Base-by-base conservation (phyloP, 805 yeast genomes). In the Hanseniaspora meyeri region DNA sequence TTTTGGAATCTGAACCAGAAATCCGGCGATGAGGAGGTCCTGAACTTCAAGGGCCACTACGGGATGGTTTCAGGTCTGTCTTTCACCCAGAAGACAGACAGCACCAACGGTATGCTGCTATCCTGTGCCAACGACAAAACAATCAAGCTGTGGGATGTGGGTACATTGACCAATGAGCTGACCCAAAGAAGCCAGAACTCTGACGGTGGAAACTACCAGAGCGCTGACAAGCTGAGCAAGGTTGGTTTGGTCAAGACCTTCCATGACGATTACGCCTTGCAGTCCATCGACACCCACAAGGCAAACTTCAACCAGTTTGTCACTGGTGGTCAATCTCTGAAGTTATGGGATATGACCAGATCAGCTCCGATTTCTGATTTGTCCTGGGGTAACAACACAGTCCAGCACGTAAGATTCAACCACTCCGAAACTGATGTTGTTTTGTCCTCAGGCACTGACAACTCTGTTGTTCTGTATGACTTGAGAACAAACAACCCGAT, bases 381-480 rank as follows among this genome's bases (percentile, higher is more conserved):
- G 51, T 80, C 95, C 1, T 93, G 99, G 99, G 98, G 97, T 51
- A 95, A 95, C 10, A 98, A 93, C 68, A 89, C 89, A 65, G 76
- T 91, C 55, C 81, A 76, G 55, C 76, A 82, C 7, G 96, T 91
- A 38, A 80, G 81, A 65, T 93, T 91, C 71, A 93, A 93, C 69
- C 82, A 82, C 68, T 87, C 95, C 0, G 97, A 93, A 67, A 86
- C 95, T 4, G 85, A 87, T 45, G 76, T 93, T 3, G 68, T 95
- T 46, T 97, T 97, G 20, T 81, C 93, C 59, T 81, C 95, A 2
- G 93, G 95, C 11, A 80, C 90, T 52, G 98, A 93, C 69, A 85
- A 95, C 65, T 85, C 96, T 1, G 77, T 93, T 53, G 90, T 91
- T 2, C 72, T 93, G 42, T 93, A 93, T 68, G 99, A 93, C 69